Evolutionary conservation across 495 filamentous ascomycete genomes (phyloP), one percentile per base, ranked within the genome.

Genomic region (Penicillium pulvis): DNA sequence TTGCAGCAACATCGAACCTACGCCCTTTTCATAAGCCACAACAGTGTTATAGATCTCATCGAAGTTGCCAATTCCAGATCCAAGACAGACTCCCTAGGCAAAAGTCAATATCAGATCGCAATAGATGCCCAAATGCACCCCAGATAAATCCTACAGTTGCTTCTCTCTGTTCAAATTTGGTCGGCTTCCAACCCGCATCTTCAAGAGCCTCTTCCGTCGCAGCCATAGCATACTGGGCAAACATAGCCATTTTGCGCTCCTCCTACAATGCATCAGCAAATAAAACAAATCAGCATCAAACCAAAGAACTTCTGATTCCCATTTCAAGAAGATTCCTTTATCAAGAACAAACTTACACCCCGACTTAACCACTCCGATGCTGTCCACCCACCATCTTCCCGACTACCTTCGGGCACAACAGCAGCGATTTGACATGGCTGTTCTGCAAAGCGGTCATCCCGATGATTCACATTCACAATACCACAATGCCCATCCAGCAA

Each of bases 51-150:
- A 96, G 9, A 94, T 83, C 61, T 96, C 92, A 23, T 95, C 89
- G 39, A 98, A 82, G 68, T 91, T 96, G 7, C 94, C 94, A 66
- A 98, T 98, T 3, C 94, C 94, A 46, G 92, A 97, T n/a, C 94
- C 94, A 17, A 98, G 75, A 66, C 93, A 96, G 6, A 98, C 87
- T 2, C 94, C 94, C 76, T 89, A 50, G 35, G 17, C 20, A 4
- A 2, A 43, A 19, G 26, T 69, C 8, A 69, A 54, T 35, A 48
- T 1, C 7, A 4, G 4, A 36, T 12, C 10, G 19, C 14, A 31
- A 31, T 44, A 2, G 39, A 36, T 33, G 19, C 17, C 14, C 10
- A 44, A 23, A 23, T 23, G 55, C 17, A 10, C 7, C 12, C 33
- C 12, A 9, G 10, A 14, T 7, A 20, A 9, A 17, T n/a, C 71